These are phyloP conservation scores for Canavalia gladiata DNA, from an alignment of 306 rosid species.

Conservation along the genomic window DNA sequence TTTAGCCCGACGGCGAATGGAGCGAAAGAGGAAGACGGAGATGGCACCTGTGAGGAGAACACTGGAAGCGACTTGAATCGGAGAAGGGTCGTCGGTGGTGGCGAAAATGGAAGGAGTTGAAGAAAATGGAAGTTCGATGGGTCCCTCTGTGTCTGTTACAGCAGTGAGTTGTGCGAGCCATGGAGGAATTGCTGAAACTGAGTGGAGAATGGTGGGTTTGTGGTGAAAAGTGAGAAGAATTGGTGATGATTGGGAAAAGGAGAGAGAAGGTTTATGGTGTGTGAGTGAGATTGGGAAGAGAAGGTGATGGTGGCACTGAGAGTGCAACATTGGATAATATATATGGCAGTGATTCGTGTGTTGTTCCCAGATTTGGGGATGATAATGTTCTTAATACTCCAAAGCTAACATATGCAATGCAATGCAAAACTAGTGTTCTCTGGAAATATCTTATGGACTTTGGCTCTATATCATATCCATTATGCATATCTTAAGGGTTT, in stretches of 20 bases:
- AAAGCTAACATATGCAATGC: too few relatives aligned
- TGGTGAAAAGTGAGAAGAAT: constrained; percentile 43
- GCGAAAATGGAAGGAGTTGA: constrained; percentile 75
- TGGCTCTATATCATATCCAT: constrained; percentile 21
- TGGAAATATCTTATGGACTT: constrained; percentile 15
- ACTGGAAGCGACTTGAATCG: constrained; percentile 84
- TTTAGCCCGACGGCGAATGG: constrained; percentile 89
- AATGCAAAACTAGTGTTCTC: background rate
- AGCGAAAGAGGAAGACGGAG: constrained; percentile 82
- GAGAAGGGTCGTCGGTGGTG: constrained; percentile 77
- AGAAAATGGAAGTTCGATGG: constrained; percentile 66
- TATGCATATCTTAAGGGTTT: background rate
- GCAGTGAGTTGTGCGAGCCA: constrained; percentile 62
- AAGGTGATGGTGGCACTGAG: constrained; percentile 55
- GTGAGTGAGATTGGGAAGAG: constrained; percentile 51
- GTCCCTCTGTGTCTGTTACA: constrained; percentile 62
- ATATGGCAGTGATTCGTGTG: background rate
- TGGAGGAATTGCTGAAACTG: constrained; percentile 57
- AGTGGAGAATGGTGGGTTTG: constrained; percentile 57
- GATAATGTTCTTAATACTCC: background rate
- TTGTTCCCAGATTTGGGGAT: background rate
- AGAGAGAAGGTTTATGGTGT: constrained; percentile 40
- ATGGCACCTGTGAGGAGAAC: constrained; percentile 91
- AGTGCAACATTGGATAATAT: constrained; percentile 60
- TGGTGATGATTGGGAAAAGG: constrained; percentile 1